Percentiles rank a stretch among this genome's conserved stretches.
phyloP scores from a whole-genome alignment of 108 stramenopile genomes.

The Asterionellopsis glacialis region DNA sequence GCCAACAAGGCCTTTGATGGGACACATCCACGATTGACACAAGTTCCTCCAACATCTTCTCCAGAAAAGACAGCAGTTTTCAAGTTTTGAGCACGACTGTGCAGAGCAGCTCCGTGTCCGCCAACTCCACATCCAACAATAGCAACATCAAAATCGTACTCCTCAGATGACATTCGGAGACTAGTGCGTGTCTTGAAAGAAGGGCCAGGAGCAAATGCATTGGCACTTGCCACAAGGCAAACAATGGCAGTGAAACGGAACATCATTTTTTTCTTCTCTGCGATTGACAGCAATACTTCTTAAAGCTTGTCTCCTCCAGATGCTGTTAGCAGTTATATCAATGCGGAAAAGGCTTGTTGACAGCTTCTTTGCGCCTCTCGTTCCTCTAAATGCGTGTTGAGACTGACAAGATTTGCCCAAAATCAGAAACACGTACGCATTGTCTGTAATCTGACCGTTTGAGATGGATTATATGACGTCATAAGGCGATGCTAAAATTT shows the following conservation, averaged over 20 bases:
- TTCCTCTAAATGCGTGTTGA: no score
- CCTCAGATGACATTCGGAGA: conserved; percentile 21
- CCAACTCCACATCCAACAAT: conserved; percentile 97
- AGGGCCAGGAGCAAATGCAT: neutral
- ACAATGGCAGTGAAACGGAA: neutral
- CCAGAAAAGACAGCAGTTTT: conserved; percentile 94
- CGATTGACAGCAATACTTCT: no score
- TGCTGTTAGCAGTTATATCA: no score
- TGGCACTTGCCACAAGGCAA: neutral
- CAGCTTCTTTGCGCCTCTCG: no score
- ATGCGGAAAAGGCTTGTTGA: no score
- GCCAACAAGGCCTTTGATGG: conserved; percentile 97
- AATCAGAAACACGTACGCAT: no score
- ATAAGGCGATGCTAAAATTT: no score
- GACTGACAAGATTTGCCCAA: no score
- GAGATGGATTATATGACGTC: no score
- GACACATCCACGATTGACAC: conserved; percentile 98
- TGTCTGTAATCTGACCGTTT: no score
- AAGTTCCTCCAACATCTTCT: conserved; percentile 94
- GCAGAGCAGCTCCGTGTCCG: conserved; percentile 98
- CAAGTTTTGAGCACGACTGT: conserved; percentile 87
- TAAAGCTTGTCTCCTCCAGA: no score
- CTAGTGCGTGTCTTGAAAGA: neutral
- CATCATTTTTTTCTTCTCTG: no score
- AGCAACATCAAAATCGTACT: conserved; percentile 83